A percentile compares a stretch with the other conserved stretches of the same genome.
Evolutionary conservation across 805 yeast species (phyloP).

Genomic region (Ascoidea tarda): DNA sequence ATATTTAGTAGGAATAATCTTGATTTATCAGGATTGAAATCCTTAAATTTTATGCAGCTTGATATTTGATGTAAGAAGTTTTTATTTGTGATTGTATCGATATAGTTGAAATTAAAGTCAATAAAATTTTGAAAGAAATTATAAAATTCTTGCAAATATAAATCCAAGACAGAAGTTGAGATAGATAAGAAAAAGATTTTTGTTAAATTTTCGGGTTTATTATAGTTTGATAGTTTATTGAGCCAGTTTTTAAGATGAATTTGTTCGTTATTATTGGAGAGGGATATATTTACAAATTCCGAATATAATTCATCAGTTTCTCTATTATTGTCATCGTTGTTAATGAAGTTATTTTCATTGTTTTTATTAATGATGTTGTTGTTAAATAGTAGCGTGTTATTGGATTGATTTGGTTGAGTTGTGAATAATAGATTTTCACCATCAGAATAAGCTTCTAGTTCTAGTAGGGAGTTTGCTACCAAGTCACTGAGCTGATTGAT

Average conservation of each 20-base stretch:
- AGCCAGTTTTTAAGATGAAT: conserved; percentile 22
- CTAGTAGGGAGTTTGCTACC: conserved; percentile 51
- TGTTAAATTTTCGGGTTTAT: conserved; percentile 35
- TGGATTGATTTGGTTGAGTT: conserved; percentile 5
- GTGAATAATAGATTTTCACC: conserved; percentile 25
- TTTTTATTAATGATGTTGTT: background rate
- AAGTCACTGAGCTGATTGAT: conserved; percentile 75
- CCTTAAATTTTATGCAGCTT: background rate
- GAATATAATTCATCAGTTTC: conserved; percentile 60
- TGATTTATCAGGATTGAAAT: background rate
- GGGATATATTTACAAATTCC: conserved; percentile 45
- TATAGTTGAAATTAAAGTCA: conserved; percentile 32
- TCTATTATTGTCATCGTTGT: conserved; percentile 17
- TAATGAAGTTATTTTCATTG: conserved; percentile 1
- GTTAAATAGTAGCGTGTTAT: conserved; percentile 1
- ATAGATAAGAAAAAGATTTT: conserved; percentile 62
- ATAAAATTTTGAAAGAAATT: conserved; percentile 37
- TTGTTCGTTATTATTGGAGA: conserved; percentile 21
- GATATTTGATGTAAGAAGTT: conserved; percentile 61
- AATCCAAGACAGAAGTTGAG: conserved; percentile 48
- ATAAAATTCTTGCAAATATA: conserved; percentile 35
- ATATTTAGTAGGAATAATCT: conserved; percentile 3
- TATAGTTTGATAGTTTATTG: conserved; percentile 31
- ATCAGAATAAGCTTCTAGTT: conserved; percentile 57
- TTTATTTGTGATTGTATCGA: conserved; percentile 63